Evolutionary conservation across 257 asterid species (phyloP), one percentile per base, ranked within the genome.

Genomic region (Rhazya stricta): DNA sequence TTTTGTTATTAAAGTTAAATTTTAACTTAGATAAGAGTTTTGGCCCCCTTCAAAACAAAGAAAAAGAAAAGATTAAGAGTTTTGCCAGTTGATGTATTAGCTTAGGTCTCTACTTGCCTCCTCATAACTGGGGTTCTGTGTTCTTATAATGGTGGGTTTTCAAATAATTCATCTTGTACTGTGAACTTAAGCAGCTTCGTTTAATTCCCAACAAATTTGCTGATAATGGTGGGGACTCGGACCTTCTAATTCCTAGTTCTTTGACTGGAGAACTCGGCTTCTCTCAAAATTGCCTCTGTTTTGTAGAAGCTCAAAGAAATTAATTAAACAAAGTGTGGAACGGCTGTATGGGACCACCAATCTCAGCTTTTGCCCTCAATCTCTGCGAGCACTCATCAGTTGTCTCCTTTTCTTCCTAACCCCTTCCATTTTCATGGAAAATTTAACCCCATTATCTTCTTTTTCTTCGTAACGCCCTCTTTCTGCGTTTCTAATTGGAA

Each of bases 341-440:
- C 79, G 61, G 78, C 83, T 69, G 72, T 46, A 72, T 81, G 68
- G 92, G 89, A 60, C 91, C 93, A 83, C 87, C 58, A n/a, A n/a
- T 19, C 15, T 43, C 27, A 16, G 73, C 84, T 80, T 81, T 85
- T 85, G 72, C 78, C 89, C 89, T 56, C 68, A 69, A 82, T 80
- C 71, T 63, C 85, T 77, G 86, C 81, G 72, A 77, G 27, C 74
- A 84, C 74, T 78, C 76, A 30, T 77, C 63, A 62, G 57, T n/a
- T 74, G 25, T 60, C 68, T 65, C 74, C 74, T 74, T 75, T 68
- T 76, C 18, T 67, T 54, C 25, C n/a, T 4, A 57, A 13, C 50
- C 78, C 57, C 41, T 73, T 68, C 45, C 75, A 77, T 69, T 81
- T 67, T 78, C 86, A 62, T 81, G 66, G 74, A 53, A 73, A 37